Percentiles rank a stretch among this genome's conserved stretches.
These are phyloP conservation scores for Psidium friedrichsthalianum DNA, from an alignment of 345 rosid species.

Conservation along the genomic window DNA sequence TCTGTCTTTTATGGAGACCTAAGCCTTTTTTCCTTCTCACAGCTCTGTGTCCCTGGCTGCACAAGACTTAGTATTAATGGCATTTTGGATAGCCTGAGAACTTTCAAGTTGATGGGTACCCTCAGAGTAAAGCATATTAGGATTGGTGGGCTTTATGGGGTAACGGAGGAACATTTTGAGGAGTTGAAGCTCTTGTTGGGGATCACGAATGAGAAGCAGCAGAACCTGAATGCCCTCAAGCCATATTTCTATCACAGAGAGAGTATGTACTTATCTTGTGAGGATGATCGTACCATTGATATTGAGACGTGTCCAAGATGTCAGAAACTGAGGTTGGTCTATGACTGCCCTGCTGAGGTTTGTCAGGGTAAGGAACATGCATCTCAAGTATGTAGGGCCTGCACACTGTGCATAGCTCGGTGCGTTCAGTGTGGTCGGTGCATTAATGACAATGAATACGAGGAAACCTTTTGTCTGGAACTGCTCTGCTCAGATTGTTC, in stretches of 20 bases:
- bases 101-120: conserved; percentile 33
- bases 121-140: conserved; percentile 57
- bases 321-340: conserved; percentile 59
- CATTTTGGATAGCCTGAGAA: conserved; percentile 48
- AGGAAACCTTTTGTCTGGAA: conserved; percentile 80
- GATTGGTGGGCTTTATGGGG: conserved; percentile 74
- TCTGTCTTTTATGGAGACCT: neutral
- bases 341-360: conserved; percentile 80
- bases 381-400: conserved; percentile 58
- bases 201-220: conserved; percentile 16
- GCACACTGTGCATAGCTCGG: conserved; percentile 70
- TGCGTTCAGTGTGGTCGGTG: conserved; percentile 87
- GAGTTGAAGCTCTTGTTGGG: conserved; percentile 53
- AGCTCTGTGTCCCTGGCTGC: conserved; percentile 91
- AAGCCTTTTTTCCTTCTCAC: neutral
- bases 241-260: conserved; percentile 62
- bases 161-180: conserved; percentile 49
- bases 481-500: conserved; percentile 63
- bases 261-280: conserved; percentile 46
- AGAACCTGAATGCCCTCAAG: conserved; percentile 15
- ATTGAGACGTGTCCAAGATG: conserved; percentile 89
- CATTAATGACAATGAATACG: conserved; percentile 64
- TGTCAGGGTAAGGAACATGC: conserved; percentile 45
- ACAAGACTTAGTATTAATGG: conserved; percentile 65
- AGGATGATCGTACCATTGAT: conserved; percentile 66